phyloP scores from a whole-genome alignment of 306 rosid species.

The Hippophae tibetana region DNA sequence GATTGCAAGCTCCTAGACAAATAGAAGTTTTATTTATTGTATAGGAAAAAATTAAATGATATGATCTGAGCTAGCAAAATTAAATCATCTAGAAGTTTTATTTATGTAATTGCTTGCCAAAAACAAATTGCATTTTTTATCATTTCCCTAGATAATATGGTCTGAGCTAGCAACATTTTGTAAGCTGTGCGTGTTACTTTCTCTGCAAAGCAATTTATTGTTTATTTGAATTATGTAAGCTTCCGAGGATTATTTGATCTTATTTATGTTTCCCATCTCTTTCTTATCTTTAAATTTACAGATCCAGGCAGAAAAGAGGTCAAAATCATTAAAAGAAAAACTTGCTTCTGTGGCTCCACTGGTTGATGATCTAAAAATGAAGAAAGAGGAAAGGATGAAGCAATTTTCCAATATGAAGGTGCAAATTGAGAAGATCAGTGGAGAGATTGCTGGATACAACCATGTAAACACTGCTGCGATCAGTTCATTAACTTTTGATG shows the following conservation, averaged over 20 bases:
- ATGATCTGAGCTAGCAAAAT: too few species aligned
- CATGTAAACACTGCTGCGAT: conserved; percentile 23
- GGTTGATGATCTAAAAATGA: conserved; percentile 63
- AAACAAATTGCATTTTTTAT: too few species aligned
- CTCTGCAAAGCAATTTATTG: neutral
- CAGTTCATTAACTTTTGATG: conserved; percentile 34
- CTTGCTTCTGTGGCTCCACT: conserved; percentile 79
- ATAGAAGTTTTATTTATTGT: too few species aligned
- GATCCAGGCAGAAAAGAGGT: conserved; percentile 64
- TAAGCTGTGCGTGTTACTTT: neutral
- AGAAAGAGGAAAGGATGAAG: conserved; percentile 70
- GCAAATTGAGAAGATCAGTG: conserved; percentile 79
- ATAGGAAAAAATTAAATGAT: too few species aligned
- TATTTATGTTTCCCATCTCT: conserved; percentile 21
- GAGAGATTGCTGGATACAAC: conserved; percentile 67
- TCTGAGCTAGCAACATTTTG: too few species aligned
- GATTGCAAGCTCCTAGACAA: too few species aligned
- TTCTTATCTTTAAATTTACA: conserved; percentile 21
- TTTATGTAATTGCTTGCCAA: too few species aligned
- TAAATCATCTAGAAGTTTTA: too few species aligned
- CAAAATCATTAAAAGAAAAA: conserved; percentile 68
- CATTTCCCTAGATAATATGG: too few species aligned
- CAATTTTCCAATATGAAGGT: conserved; percentile 63
- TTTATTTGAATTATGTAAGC: neutral
- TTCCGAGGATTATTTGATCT: neutral